Conservation (phyloP, 176 grass and related monocot species). For the Triticum monococcum region DNA sequence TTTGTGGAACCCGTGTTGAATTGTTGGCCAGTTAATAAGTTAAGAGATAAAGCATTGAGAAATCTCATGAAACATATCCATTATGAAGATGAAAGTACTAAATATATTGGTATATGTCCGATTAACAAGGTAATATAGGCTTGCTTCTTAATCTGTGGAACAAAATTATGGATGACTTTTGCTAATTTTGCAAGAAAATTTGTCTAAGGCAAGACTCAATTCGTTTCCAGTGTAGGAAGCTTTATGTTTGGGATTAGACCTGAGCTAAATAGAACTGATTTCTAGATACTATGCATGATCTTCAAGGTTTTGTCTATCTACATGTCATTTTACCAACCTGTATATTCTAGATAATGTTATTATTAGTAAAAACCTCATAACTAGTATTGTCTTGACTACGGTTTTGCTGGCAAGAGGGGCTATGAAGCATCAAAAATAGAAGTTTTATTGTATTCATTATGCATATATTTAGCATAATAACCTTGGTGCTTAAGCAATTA, state of each 20-base stretch:
- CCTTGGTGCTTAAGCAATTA: background rate
- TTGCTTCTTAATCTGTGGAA: background rate
- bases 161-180: background rate
- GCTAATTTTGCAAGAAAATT: background rate
- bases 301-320: background rate
- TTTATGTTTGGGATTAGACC: background rate
- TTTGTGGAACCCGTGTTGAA: constrained; percentile 51
- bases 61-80: constrained; percentile 55
- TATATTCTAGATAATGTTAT: background rate
- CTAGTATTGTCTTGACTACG: background rate
- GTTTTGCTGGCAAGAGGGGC: too few species aligned
- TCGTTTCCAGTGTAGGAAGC: too few species aligned
- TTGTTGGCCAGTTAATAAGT: constrained; percentile 38
- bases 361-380: background rate
- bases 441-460: background rate
- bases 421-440: background rate
- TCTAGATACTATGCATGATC: background rate
- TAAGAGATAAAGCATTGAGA: constrained; percentile 44
- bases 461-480: background rate
- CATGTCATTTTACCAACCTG: background rate
- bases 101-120: constrained; percentile 49
- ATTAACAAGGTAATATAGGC: constrained; percentile 38
- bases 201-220: background rate
- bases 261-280: background rate
- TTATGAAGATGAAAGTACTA: constrained; percentile 52